Evolutionary conservation across 192 early-diverging fungal genomes (phyloP), one percentile per base, ranked within the genome.

Genomic region (Backusella liffmaniae): DNA sequence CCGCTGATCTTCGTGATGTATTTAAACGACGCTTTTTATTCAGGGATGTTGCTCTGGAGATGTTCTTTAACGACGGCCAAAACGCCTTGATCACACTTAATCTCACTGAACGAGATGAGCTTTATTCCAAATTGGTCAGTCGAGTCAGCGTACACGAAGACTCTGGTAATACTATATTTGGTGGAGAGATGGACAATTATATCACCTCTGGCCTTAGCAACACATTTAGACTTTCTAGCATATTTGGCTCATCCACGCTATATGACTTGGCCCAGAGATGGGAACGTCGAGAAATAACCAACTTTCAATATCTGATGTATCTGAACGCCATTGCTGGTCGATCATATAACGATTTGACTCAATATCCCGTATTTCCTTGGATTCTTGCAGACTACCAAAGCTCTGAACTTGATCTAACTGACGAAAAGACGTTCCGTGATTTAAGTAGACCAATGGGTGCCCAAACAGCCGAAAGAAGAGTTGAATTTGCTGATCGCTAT

Each of bases 351-450:
- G 85, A 99, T 83, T 80, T 99, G 76, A 97, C 96, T 0, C 97
- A 97, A 81, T 99, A 98, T 75, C 97, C 97, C 0, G 95, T 99
- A 15, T 99, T 99, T 73, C 97, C 97, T 6, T 99, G 97, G 95
- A 88, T 96, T 49, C 80, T 96, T 37, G 85, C 89, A 2, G 93
- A 96, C 74, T 96, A 96, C 67, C 87, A 82, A 23, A 93, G 88
- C 73, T 87, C 90, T 37, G 85, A 91, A 51, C 80, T 99, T 5
- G 96, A 99, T 80, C 79, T 99, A 39, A 82, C 73, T 0, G 87
- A 95, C 70, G 91, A 94, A 26, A 83, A 72, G 69, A 89, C 91
- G 3, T 99, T 92, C 85, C 88, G 97, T 32, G 96, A 99, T 74
- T 85, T 99, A 36, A 92, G 92, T 10, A 93, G 94, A 66, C 97